Conservation (phyloP, 2,329 filamentous ascomycete species). For the Verticillium nubilum region DNA sequence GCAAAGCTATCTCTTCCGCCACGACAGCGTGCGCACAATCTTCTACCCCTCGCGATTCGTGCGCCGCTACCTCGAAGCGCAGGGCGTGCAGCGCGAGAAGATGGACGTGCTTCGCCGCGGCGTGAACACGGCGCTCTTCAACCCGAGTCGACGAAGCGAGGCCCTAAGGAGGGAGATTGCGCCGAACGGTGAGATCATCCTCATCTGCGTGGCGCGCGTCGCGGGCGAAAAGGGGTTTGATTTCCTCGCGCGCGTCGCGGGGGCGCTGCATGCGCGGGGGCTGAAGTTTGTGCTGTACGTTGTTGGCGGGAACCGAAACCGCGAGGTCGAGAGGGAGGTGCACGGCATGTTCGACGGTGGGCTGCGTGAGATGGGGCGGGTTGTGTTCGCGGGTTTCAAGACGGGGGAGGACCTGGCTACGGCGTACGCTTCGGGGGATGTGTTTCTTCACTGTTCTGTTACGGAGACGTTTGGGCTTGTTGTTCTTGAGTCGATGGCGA, state of each 20-base stretch:
- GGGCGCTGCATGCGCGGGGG: constrained; percentile 46
- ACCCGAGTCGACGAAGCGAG: constrained; percentile 45
- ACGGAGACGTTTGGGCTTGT: constrained; percentile 70
- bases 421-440: constrained; percentile 61
- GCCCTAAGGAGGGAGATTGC: constrained; percentile 48
- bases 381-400: constrained; percentile 63
- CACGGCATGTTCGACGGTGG: constrained; percentile 51
- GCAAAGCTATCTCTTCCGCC: constrained; percentile 61
- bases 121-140: constrained; percentile 59
- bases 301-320: constrained; percentile 63
- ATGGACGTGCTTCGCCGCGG: constrained; percentile 58
- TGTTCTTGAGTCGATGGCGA: constrained; percentile 66
- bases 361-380: constrained; percentile 41
- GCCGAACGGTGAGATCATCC: constrained; percentile 57
- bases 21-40: constrained; percentile 56
- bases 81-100: constrained; percentile 50
- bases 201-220: constrained; percentile 61
- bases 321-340: constrained; percentile 55
- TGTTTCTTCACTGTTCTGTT: constrained; percentile 68
- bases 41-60: constrained; percentile 66
- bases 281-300: constrained; percentile 60
- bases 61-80: constrained; percentile 51
- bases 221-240: constrained; percentile 68
- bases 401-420: constrained; percentile 55
- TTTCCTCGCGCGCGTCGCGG: constrained; percentile 54